Evolutionary conservation across 768 basidiomycete genomes (phyloP), one percentile per base, ranked within the genome.

Genomic region (Tricholoma flavovirens): DNA sequence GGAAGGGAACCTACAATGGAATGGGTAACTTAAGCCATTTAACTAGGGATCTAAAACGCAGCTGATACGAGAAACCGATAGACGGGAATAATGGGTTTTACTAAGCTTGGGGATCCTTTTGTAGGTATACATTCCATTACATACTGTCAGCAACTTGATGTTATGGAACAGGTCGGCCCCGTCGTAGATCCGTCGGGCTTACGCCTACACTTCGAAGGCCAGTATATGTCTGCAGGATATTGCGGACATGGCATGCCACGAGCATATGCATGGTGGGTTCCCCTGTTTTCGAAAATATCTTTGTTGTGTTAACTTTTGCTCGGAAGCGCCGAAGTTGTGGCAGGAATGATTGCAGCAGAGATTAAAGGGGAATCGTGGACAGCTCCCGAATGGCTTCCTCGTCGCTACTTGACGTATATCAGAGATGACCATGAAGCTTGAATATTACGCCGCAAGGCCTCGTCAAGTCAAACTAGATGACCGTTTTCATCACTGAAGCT

Each of bases 71-170:
- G 54, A 17, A 33, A 54, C 26, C n/a, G 11, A 33, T 60, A 91
- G 91, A 89, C 86, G 0, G 92, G 91, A 0, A 89, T 93, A 42
- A 90, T 90, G 88, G 91, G 83, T 0, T 88, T 73, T 61, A 89
- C 90, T 0, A 73, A 71, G 54, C 71, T 70, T 0, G 72, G 73
- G 0, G 84, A 86, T 64, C 90, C 90, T 0, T 83, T 88, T 53
- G 88, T 91, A 63, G 54, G 84, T 73, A 15, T 5, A n/a, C 6
- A 11, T 19, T 12, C 15, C 29, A 33, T 10, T 21, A 5, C 30
- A 9, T n/a, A 22, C 6, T 2, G 9, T 26, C 7, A 1, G 40
- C n/a, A 4, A 9, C 52, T n/a, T 30, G n/a, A 43, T 42, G 29
- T 33, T 7, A 8, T 32, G 36, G 15, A 14, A 30, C 29, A 84